Evolutionary conservation across 129 eudicot genomes (phyloP).

Genomic region (Lonicera japonica): DNA sequence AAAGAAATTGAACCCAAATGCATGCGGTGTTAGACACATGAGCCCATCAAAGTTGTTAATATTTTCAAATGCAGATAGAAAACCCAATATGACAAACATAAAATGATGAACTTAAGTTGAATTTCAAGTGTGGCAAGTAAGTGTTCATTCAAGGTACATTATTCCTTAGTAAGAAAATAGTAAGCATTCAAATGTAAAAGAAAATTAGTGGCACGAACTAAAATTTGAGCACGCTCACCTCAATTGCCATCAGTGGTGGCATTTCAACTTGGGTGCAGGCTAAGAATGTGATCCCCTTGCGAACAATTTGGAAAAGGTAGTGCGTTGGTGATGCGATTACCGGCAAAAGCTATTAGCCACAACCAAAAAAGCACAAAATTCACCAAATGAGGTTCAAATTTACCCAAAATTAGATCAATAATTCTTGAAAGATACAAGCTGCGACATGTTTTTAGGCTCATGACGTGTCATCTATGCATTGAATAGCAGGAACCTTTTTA

Average conservation of each 20-base stretch:
- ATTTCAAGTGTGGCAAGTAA: not conserved
- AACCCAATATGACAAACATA: not conserved
- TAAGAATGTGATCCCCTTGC: conserved; percentile 82
- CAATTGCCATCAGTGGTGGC: conserved; percentile 96
- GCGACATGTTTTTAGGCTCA: too few relatives aligned
- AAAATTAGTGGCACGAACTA: not conserved
- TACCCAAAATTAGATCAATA: not conserved
- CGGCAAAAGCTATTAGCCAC: conserved; percentile 48
- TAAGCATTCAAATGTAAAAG: not conserved
- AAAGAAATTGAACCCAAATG: too few relatives aligned
- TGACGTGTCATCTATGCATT: too few relatives aligned
- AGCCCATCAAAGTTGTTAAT: too few relatives aligned
- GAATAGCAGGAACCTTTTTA: too few relatives aligned
- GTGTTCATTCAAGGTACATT: not conserved
- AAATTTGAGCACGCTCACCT: conserved; percentile 47
- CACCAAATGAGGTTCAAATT: conserved; percentile 1
- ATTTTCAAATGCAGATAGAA: too few relatives aligned
- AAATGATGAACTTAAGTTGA: not conserved
- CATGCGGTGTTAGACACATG: too few relatives aligned
- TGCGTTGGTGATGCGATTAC: conserved; percentile 96
- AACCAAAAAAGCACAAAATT: not conserved
- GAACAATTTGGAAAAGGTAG: conserved; percentile 84
- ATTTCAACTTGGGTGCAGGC: conserved; percentile 98
- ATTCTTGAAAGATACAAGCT: too few relatives aligned
- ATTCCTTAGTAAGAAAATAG: not conserved